phyloP scores from a whole-genome alignment of 371 early-diverging fungal species.

The Mucor racemosus region DNA sequence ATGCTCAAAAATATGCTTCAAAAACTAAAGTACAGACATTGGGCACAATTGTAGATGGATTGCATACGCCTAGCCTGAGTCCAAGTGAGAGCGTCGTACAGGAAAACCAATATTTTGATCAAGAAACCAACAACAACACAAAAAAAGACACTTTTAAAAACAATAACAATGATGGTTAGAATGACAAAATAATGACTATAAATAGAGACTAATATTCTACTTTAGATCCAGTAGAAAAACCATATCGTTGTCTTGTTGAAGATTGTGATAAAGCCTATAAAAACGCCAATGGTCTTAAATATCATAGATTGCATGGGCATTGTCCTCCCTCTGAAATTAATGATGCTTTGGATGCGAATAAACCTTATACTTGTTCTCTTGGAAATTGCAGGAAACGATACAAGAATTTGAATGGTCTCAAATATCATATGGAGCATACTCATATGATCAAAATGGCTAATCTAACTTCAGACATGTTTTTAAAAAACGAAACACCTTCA shows the following conservation, averaged over 20 bases:
- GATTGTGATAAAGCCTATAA: constrained; percentile 92
- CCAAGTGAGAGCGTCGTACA: constrained; percentile 6
- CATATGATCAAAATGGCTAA: constrained; percentile 21
- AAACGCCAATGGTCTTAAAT: constrained; percentile 95
- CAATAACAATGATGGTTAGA: neutral
- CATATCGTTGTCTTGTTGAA: constrained; percentile 74
- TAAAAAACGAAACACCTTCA: neutral
- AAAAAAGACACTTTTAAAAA: neutral
- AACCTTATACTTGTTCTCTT: constrained; percentile 84
- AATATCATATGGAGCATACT: constrained; percentile 86
- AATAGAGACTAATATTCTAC: neutral
- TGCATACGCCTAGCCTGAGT: constrained; percentile 17
- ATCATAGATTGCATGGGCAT: constrained; percentile 84
- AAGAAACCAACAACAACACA: neutral
- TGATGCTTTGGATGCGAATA: constrained; percentile 34
- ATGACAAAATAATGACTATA: neutral
- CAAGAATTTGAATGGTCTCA: constrained; percentile 96
- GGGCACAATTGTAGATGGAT: constrained; percentile 18
- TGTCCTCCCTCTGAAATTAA: constrained; percentile 45
- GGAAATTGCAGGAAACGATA: constrained; percentile 87
- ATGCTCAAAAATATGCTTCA: constrained; percentile 29
- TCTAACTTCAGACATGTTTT: constrained; percentile 17
- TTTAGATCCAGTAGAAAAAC: constrained; percentile 49
- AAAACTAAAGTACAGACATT: constrained; percentile 17
- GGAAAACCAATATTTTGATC: neutral